Evolutionary conservation across 2,329 filamentous ascomycete genomes (phyloP).

Genomic region (Colletotrichum tanaceti): DNA sequence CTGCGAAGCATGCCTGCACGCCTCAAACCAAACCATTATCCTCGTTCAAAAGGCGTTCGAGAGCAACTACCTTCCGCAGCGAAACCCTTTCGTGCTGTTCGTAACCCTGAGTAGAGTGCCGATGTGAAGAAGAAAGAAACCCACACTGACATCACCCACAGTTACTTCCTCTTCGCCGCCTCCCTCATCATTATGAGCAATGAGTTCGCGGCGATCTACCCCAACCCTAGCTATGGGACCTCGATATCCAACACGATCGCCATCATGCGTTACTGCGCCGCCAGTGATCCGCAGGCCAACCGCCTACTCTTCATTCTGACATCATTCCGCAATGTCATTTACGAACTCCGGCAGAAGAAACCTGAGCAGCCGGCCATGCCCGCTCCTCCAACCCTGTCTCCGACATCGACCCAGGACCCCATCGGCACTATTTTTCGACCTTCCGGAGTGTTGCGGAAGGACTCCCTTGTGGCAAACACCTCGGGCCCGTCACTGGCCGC

Average conservation of each 20-base stretch:
- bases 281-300: constrained; percentile 60
- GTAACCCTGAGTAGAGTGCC: constrained; percentile 43
- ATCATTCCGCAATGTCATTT: constrained; percentile 59
- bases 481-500: neutral
- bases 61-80: constrained; percentile 58
- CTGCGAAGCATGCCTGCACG: constrained; percentile 63
- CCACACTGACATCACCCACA: constrained; percentile 45
- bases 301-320: constrained; percentile 63
- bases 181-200: constrained; percentile 67
- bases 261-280: constrained; percentile 62
- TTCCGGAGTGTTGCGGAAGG: constrained; percentile 33
- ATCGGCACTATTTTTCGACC: constrained; percentile 47
- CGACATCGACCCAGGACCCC: constrained; percentile 42
- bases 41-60: constrained; percentile 59
- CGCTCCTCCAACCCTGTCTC: constrained; percentile 39
- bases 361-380: constrained; percentile 43
- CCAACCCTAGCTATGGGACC: constrained; percentile 55
- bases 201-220: constrained; percentile 64
- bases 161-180: constrained; percentile 68
- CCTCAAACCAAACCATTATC: constrained; percentile 62
- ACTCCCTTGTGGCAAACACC: constrained; percentile 27
- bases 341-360: constrained; percentile 34
- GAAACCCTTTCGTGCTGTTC: constrained; percentile 69
- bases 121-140: neutral
- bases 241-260: constrained; percentile 57